Evolutionary conservation across 257 asterid genomes (phyloP).

Genomic region (Solanum ossicruentum): DNA sequence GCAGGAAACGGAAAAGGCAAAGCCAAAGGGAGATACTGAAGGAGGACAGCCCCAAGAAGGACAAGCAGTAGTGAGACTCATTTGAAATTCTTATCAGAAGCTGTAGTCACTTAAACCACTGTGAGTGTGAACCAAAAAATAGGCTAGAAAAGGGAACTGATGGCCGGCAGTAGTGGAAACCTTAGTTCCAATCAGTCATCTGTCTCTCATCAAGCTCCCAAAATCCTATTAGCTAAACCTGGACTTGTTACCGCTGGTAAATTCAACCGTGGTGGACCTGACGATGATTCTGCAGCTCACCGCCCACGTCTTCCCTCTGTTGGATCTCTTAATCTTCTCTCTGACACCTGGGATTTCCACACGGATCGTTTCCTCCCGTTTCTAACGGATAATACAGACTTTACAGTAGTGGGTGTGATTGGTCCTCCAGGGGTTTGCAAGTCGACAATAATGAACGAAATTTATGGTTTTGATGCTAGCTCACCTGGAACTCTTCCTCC

Average conservation of each 20-base stretch:
- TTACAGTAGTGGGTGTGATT: slow-evolving; percentile 84
- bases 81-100: background rate
- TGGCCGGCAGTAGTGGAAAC: slow-evolving; percentile 25
- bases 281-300: slow-evolving; percentile 64
- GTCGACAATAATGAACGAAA: slow-evolving; percentile 85
- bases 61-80: slow-evolving; percentile 19
- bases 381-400: slow-evolving; percentile 88
- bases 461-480: slow-evolving; percentile 79
- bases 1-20: slow-evolving; percentile 50
- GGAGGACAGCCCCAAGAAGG: slow-evolving; percentile 38
- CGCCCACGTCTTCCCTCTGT: slow-evolving; percentile 72
- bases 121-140: background rate
- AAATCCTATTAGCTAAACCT: slow-evolving; percentile 89
- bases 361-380: slow-evolving; percentile 77
- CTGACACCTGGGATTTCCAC: slow-evolving; percentile 79
- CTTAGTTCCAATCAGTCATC: slow-evolving; percentile 22
- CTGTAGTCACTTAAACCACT: background rate
- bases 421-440: slow-evolving; percentile 92
- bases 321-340: slow-evolving; percentile 78
- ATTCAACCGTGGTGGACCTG: slow-evolving; percentile 50
- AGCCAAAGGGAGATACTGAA: slow-evolving; percentile 49
- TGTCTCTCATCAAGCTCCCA: slow-evolving; percentile 36
- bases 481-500: slow-evolving; percentile 92
- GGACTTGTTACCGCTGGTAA: slow-evolving; percentile 58
- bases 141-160: background rate